A percentile compares a stretch with the other conserved stretches of the same genome.
These are phyloP conservation scores for Yamadazyma kanchanaburiensis DNA, from an alignment of 1,139 yeast genomes.

Conservation along the genomic window DNA sequence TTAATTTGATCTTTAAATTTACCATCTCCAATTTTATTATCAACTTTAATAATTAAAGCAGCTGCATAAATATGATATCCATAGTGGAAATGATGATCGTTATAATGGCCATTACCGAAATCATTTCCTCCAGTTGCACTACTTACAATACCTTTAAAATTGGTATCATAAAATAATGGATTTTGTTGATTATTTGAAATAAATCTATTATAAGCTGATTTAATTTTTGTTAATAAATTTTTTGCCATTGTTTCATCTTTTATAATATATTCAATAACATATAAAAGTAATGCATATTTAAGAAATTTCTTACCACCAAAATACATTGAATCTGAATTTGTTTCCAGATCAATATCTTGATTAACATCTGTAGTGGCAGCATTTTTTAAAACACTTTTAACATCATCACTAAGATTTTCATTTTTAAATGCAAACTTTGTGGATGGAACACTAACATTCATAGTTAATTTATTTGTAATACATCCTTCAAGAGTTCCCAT, in stretches of 20 bases:
- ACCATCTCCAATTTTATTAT: slow-evolving; percentile 47
- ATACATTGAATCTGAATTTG: slow-evolving; percentile 48
- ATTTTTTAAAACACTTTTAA: slow-evolving; percentile 30
- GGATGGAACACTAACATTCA: slow-evolving; percentile 33
- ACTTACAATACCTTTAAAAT: slow-evolving; percentile 64
- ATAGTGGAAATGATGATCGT: slow-evolving; percentile 75
- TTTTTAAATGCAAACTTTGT: slow-evolving; percentile 6
- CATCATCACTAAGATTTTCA: slow-evolving; percentile 9
- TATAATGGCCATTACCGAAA: slow-evolving; percentile 58
- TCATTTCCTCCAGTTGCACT: slow-evolving; percentile 55
- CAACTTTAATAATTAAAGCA: slow-evolving; percentile 62
- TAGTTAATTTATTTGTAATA: slow-evolving; percentile 40
- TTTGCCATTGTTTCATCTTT: slow-evolving; percentile 38
- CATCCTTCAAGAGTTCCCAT: slow-evolving; percentile 61
- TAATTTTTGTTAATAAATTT: slow-evolving; percentile 43
- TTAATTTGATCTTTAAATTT: slow-evolving; percentile 56
- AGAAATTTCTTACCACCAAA: slow-evolving; percentile 60
- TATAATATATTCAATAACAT: slow-evolving; percentile 50
- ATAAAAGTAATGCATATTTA: slow-evolving; percentile 63
- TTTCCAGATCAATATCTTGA: slow-evolving; percentile 48
- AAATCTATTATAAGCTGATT: slow-evolving; percentile 51
- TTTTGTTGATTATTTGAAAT: slow-evolving; percentile 48
- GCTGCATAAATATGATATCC: slow-evolving; percentile 71
- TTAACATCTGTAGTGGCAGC: slow-evolving; percentile 37
- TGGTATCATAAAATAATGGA: slow-evolving; percentile 57